Evolutionary conservation across 176 grass and related monocot genomes (phyloP).

Genomic region (Oryza coarctata): DNA sequence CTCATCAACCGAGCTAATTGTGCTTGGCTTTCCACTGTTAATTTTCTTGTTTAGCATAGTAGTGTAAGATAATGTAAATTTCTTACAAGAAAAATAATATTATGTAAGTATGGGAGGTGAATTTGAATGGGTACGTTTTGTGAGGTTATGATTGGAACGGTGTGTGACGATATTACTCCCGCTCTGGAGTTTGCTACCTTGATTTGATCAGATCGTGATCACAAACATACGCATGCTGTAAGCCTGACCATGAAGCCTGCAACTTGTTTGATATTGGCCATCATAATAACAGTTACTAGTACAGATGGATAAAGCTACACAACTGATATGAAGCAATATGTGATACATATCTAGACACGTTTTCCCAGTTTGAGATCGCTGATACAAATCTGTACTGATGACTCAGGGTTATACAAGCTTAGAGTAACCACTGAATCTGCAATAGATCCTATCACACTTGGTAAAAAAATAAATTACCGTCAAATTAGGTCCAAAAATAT

Average conservation of each 20-base stretch:
- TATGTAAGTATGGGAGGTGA: no score
- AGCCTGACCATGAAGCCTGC: background rate
- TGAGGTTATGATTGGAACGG: background rate
- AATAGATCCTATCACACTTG: background rate
- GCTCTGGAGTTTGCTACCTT: no score
- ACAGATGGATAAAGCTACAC: background rate
- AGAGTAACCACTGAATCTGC: background rate
- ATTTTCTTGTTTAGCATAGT: no score
- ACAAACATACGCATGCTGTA: no score
- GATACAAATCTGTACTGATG: background rate
- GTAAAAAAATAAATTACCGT: background rate
- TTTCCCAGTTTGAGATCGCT: background rate
- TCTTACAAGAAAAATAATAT: no score
- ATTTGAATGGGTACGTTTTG: background rate
- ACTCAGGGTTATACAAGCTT: background rate
- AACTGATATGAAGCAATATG: background rate
- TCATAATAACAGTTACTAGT: background rate
- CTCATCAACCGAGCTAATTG: no score
- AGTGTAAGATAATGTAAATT: no score
- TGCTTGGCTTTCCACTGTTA: no score
- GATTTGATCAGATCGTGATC: no score
- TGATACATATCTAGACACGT: background rate
- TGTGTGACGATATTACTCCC: background rate
- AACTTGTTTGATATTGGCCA: no score
- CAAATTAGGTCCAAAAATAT: background rate